Conservation (phyloP, 192 early-diverging fungal genomes). For the Dimargaris cristalligena region DNA sequence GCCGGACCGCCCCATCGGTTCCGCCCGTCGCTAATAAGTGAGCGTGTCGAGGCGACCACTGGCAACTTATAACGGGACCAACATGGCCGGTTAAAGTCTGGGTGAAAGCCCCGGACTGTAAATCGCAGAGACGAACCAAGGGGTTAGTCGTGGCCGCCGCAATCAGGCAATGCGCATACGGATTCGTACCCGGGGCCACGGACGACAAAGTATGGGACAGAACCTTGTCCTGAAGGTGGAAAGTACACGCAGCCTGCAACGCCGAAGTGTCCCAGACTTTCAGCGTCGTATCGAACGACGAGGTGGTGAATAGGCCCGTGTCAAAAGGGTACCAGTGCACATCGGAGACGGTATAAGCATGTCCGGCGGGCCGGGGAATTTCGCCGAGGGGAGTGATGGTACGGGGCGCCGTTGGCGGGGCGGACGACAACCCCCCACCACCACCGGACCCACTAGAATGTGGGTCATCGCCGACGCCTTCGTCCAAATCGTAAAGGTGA, state of each 20-base stretch:
- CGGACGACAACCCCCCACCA: no score
- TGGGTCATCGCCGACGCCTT: background rate
- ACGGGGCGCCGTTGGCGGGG: background rate
- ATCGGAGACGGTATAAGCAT: conserved; percentile 47
- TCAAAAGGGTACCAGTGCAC: conserved; percentile 73
- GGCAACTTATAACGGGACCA: conserved; percentile 32
- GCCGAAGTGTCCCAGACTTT: conserved; percentile 66
- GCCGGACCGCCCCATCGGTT: conserved; percentile 43
- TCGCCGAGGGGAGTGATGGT: conserved; percentile 14
- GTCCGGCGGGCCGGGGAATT: conserved; percentile 22
- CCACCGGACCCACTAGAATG: background rate
- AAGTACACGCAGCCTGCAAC: conserved; percentile 50
- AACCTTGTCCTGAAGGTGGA: conserved; percentile 50
- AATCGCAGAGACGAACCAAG: conserved; percentile 62
- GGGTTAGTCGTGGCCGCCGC: conserved; percentile 55
- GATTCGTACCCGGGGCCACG: no score
- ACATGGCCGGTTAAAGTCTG: conserved; percentile 37
- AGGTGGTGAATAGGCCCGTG: conserved; percentile 66
- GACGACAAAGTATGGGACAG: conserved; percentile 57
- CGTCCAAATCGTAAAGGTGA: conserved; percentile 25
- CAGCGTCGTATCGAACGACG: conserved; percentile 58
- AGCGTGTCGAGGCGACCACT: conserved; percentile 64
- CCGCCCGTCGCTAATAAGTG: conserved; percentile 58
- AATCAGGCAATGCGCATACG: conserved; percentile 53
- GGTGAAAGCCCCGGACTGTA: conserved; percentile 35